A percentile compares a stretch with the other conserved stretches of the same genome.
These are phyloP conservation scores for Porphyrellus sp. DNA, from an alignment of 1,284 basidiomycete genomes.

Conservation along the genomic window DNA sequence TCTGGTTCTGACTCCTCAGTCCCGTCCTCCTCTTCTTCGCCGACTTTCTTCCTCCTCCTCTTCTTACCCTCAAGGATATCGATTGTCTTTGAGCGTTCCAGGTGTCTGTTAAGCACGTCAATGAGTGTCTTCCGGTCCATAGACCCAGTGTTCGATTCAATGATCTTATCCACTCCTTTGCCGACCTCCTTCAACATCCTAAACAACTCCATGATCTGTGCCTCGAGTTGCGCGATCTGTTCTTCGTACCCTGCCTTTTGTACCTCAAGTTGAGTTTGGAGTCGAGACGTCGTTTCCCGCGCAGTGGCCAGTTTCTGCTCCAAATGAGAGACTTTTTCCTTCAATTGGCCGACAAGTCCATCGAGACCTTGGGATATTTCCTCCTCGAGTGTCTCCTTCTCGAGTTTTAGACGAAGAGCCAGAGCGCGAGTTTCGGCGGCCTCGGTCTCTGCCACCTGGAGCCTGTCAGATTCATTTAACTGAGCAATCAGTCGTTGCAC, in stretches of 20 bases:
- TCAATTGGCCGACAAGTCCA: conserved; percentile 82
- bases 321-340: conserved; percentile 66
- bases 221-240: conserved; percentile 83
- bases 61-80: conserved; percentile 77
- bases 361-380: conserved; percentile 80
- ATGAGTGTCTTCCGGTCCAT: conserved; percentile 84
- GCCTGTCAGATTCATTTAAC: conserved; percentile 88
- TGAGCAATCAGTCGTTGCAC: conserved; percentile 88
- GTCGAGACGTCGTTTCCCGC: conserved; percentile 71
- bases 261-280: conserved; percentile 77
- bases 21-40: conserved; percentile 37
- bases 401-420: conserved; percentile 62
- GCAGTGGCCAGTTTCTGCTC: conserved; percentile 82
- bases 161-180: conserved; percentile 70
- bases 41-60: conserved; percentile 36
- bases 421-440: conserved; percentile 65
- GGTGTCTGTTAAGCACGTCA: conserved; percentile 75
- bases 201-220: conserved; percentile 92
- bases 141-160: conserved; percentile 55
- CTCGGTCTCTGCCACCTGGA: conserved; percentile 79
- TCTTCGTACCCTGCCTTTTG: conserved; percentile 86
- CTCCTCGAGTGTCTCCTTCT: conserved; percentile 75
- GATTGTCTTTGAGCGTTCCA: conserved; percentile 84
- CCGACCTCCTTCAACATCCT: conserved; percentile 86
- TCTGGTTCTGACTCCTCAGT: conserved; percentile 43